These are phyloP conservation scores for Mycena sanguinolenta DNA, from an alignment of 768 basidiomycete species.

Conservation along the genomic window DNA sequence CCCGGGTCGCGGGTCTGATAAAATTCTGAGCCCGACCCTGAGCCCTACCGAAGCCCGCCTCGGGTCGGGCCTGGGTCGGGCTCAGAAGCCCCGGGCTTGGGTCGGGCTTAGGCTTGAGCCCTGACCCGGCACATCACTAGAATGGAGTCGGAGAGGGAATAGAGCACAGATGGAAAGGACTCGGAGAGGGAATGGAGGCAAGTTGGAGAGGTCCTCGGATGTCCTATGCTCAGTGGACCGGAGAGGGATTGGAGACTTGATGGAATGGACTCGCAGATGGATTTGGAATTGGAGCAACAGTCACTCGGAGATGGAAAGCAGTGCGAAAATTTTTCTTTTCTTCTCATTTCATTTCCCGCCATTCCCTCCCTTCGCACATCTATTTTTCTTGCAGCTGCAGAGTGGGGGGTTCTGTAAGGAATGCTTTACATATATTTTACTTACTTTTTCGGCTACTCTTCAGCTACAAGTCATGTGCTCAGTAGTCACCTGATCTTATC, in stretches of 20 bases:
- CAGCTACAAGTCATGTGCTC: neutral
- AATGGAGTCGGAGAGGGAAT: slow-evolving; percentile 18
- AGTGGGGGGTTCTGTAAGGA: slow-evolving; percentile 23
- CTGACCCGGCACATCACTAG: too few species aligned
- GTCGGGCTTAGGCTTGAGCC: too few species aligned
- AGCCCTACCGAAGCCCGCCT: too few species aligned
- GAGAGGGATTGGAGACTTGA: slow-evolving; percentile 3
- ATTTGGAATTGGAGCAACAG: neutral
- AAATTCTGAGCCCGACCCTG: too few species aligned
- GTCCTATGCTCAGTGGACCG: too few species aligned
- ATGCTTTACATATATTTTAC: neutral
- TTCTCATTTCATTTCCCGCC: neutral
- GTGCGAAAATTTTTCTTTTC: slow-evolving; percentile 14
- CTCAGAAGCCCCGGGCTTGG: too few species aligned
- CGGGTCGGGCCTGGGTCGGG: too few species aligned
- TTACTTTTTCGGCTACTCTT: neutral
- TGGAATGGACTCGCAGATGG: slow-evolving; percentile 13
- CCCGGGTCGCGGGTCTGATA: too few species aligned
- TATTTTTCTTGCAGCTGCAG: neutral
- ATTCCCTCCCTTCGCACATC: neutral
- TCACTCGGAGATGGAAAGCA: slow-evolving; percentile 9
- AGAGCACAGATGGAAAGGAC: neutral
- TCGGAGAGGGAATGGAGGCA: slow-evolving; percentile 18
- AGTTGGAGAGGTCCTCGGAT: neutral
- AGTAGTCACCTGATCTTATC: too few species aligned